A percentile compares a stretch with the other conserved stretches of the same genome.
These are phyloP conservation scores for Botrytis aclada DNA, from an alignment of 2,329 filamentous ascomycete species.

Conservation along the genomic window DNA sequence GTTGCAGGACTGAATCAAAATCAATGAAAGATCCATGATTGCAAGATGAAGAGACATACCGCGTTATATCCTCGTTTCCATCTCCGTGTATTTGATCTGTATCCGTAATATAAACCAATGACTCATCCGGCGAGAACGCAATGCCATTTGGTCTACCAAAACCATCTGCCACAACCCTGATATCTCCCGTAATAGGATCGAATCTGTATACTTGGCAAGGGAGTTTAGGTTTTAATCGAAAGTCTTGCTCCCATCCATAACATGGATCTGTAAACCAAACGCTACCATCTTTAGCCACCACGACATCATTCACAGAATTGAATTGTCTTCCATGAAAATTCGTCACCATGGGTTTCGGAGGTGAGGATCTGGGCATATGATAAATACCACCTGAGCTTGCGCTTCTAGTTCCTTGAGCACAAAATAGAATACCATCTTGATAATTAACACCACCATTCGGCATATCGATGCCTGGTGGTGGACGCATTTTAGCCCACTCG, in stretches of 20 bases:
- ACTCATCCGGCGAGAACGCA: conserved; percentile 53
- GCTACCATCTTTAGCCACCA: conserved; percentile 51
- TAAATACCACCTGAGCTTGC: conserved; percentile 24
- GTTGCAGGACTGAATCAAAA: conserved; percentile 1
- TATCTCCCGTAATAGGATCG: conserved; percentile 47
- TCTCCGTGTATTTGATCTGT: conserved; percentile 44
- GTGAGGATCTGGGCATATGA: conserved; percentile 25
- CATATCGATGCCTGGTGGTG: conserved; percentile 42
- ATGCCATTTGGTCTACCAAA: conserved; percentile 56
- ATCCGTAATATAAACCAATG: conserved; percentile 54
- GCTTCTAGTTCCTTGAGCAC: conserved; percentile 26
- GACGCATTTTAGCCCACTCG: conserved; percentile 36
- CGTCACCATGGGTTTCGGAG: conserved; percentile 45
- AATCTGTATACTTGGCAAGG: conserved; percentile 59
- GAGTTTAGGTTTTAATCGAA: conserved; percentile 51
- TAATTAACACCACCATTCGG: conserved; percentile 30
- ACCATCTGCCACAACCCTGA: conserved; percentile 56
- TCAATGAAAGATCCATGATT: not conserved
- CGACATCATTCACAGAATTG: conserved; percentile 58
- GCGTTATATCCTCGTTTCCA: conserved; percentile 22
- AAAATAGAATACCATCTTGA: conserved; percentile 30
- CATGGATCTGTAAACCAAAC: conserved; percentile 64
- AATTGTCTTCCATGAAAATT: conserved; percentile 58
- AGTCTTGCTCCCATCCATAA: conserved; percentile 58
- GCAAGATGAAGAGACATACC: conserved; percentile 20